These are phyloP conservation scores for Trichosanthes truncata DNA, from an alignment of 306 rosid species.

Conservation along the genomic window DNA sequence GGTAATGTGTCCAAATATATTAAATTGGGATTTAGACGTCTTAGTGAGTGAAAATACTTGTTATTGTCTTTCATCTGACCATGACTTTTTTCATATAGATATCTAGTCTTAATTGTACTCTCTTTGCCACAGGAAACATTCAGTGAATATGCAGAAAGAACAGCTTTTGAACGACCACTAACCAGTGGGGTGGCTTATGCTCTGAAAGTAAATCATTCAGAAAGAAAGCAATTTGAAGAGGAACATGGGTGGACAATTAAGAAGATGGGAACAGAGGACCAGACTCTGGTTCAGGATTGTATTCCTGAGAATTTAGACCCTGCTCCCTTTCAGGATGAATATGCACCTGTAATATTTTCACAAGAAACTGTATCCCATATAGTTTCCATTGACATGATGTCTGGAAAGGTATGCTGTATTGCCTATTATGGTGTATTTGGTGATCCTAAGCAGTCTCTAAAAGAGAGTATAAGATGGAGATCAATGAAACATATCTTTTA, in stretches of 20 bases:
- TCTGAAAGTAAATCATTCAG: slow-evolving; percentile 70
- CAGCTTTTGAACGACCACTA: slow-evolving; percentile 88
- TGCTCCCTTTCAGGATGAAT: slow-evolving; percentile 86
- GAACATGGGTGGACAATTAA: slow-evolving; percentile 81
- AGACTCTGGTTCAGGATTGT: slow-evolving; percentile 78
- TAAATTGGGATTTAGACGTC: not conserved
- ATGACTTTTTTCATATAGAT: not conserved
- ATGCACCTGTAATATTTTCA: slow-evolving; percentile 93
- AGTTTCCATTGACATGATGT: slow-evolving; percentile 98
- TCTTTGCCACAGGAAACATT: slow-evolving; percentile 60
- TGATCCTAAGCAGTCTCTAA: not conserved
- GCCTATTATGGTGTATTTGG: not conserved
- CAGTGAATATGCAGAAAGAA: slow-evolving; percentile 82
- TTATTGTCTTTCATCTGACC: not conserved
- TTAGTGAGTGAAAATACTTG: not conserved
- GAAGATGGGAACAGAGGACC: slow-evolving; percentile 85
- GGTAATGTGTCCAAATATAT: not conserved
- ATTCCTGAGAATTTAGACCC: slow-evolving; percentile 79
- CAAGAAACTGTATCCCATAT: slow-evolving; percentile 98
- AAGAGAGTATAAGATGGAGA: not conserved
- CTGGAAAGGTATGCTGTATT: slow-evolving; percentile 63
- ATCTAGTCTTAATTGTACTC: not conserved
- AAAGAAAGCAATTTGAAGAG: slow-evolving; percentile 66
- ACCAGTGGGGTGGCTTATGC: slow-evolving; percentile 99
- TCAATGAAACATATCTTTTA: not conserved